Conservation (phyloP, 345 rosid species). For the Murraya koenigii region DNA sequence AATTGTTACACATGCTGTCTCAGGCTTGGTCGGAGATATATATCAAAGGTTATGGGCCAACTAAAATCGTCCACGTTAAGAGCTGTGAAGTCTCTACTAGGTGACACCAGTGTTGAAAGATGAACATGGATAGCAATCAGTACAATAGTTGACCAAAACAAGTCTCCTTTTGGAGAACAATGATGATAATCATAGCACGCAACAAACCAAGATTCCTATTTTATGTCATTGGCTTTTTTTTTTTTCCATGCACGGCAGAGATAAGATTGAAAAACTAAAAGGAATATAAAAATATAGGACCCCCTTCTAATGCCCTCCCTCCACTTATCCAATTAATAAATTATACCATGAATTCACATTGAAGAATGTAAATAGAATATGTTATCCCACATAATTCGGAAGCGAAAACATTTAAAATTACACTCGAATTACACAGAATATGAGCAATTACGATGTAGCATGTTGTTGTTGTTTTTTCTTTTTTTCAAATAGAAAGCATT, state of each 20-base stretch:
- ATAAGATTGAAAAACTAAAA: slow-evolving; percentile 5
- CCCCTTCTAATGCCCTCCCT: background rate
- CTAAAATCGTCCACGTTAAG: slow-evolving; percentile 8
- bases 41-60: slow-evolving; percentile 17
- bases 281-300: background rate
- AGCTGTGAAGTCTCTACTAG: background rate
- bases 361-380: background rate
- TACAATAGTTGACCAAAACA: slow-evolving; percentile 20
- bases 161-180: slow-evolving; percentile 18
- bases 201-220: background rate
- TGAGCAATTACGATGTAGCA: background rate
- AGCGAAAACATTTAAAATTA: background rate
- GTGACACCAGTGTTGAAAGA: background rate
- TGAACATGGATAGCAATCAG: slow-evolving; percentile 7
- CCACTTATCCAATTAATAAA: background rate
- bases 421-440: background rate
- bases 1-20: slow-evolving; percentile 5
- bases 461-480: background rate
- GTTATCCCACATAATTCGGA: slow-evolving; percentile 3
- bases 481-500: too few species aligned
- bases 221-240: background rate
- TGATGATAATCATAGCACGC: slow-evolving; percentile 24
- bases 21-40: slow-evolving; percentile 9
- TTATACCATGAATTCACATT: background rate
- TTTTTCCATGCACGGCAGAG: slow-evolving; percentile 24